Evolutionary conservation across 805 yeast species (phyloP), one percentile per base, ranked within the genome.

Genomic region (Blastobotrys chiropterorum): DNA sequence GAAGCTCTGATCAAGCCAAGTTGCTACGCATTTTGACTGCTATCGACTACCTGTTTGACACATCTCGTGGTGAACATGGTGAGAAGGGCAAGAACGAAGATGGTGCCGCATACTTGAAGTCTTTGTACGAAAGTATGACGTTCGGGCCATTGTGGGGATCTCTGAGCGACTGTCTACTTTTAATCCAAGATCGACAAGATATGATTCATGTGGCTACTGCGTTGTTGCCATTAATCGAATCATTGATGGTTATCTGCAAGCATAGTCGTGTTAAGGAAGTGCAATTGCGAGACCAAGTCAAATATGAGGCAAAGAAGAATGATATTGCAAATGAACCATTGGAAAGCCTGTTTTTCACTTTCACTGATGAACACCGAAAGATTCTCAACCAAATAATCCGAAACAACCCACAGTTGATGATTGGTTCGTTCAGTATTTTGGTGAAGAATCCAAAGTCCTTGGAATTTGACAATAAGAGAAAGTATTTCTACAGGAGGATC

Each of bases 171-270:
- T 83, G 88, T 58, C 71, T 89, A 60, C 68, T 80, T 42, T 73
- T 77, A 3, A 71, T 86, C 53, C 92, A 84, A 61, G 81, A 77
- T 19, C 77, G 78, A 41, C 74, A 77, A 14, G 72, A 73, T 14
- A 69, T 83, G 56, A 71, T 79, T 19, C 81, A 81, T 45, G 80
- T 88, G 44, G 90, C 96, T 0, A 85, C 95, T 1, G 84, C 87
- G 0, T 69, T 90, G 20, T 72, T 92, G 20, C 97, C 98, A 0
- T 68, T 90, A 55, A 88, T 92, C 55, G 99, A 92, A 65, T 83
- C 96, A 0, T 73, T 94, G 52, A 89, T 94, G 95, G 96, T 92
- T 47, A 94, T 94, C n/a, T 90, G 96, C 69, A 90, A 90, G 62
- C 95, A 87, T 62, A 80, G 88, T 59, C 78, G 78, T 55, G 83